phyloP scores from a whole-genome alignment of 805 yeast species.

The Candida boleticola region DNA sequence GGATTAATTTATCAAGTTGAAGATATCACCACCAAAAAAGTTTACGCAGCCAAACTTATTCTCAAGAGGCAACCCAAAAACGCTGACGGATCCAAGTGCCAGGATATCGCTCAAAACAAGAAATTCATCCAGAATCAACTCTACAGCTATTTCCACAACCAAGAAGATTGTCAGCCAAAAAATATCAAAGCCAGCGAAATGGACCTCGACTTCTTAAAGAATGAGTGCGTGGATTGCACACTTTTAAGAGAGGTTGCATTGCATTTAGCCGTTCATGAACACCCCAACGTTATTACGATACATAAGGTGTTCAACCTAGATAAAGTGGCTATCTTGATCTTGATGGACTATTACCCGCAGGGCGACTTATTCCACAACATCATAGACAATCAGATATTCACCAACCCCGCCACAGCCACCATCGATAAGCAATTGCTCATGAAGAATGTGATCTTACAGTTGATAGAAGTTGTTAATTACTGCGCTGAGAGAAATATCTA shows the following conservation, averaged over 20 bases:
- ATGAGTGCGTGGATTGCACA: slow-evolving; percentile 24
- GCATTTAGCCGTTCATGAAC: slow-evolving; percentile 72
- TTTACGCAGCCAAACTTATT: slow-evolving; percentile 71
- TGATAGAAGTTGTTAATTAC: slow-evolving; percentile 35
- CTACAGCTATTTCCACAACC: slow-evolving; percentile 15
- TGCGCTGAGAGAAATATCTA: slow-evolving; percentile 31
- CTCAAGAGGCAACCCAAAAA: slow-evolving; percentile 43
- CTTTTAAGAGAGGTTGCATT: slow-evolving; percentile 66
- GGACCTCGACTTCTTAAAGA: slow-evolving; percentile 22
- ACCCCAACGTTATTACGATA: slow-evolving; percentile 75
- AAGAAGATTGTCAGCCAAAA: slow-evolving; percentile 6
- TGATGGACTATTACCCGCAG: slow-evolving; percentile 83
- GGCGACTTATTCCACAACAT: slow-evolving; percentile 88
- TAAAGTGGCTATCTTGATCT: slow-evolving; percentile 54
- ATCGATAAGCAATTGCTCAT: slow-evolving; percentile 46
- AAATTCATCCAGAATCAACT: slow-evolving; percentile 26
- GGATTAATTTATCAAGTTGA: slow-evolving; percentile 74
- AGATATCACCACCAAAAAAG: slow-evolving; percentile 48
- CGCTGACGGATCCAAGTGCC: slow-evolving; percentile 22
- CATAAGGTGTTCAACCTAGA: slow-evolving; percentile 67
- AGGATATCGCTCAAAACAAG: slow-evolving; percentile 27
- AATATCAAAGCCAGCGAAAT: slow-evolving; percentile 15
- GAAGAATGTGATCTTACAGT: slow-evolving; percentile 43
- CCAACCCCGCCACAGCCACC: slow-evolving; percentile 47
- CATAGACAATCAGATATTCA: slow-evolving; percentile 68